Evolutionary conservation across 2,329 filamentous ascomycete species (phyloP), one percentile per base, ranked within the genome.

Genomic region (Catunica adiposa): DNA sequence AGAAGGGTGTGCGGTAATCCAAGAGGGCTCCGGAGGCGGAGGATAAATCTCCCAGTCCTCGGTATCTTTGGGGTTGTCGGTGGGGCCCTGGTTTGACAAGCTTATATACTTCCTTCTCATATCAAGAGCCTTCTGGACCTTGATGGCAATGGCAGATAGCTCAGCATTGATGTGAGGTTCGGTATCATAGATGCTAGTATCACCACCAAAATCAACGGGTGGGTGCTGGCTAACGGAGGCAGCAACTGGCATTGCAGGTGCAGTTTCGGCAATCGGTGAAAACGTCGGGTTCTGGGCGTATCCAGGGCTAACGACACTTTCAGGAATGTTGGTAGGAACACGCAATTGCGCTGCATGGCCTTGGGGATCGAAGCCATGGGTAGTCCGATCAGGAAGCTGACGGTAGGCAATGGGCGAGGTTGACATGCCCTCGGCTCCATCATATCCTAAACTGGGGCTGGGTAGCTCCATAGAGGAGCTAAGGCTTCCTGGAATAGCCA

Each of bases 81-180:
- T 77, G 6, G 83, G 77, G 8, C 84, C 78, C 65, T 98, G 92
- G 20, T 89, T 72, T 0, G 92, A 97, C 15, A 96, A 69, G 1
- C 79, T 73, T 54, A 97, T 86, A 68, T 97, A 98, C 63, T 88
- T 94, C 66, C 89, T 83, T 59, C 92, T 81, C 42, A 89, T 74
- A 62, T 96, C 87, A 48, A 96, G 70, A n/a, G 97, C 80, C 61
- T 84, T 84, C 66, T 94, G 86, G 56, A 98, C 88, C 62, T 92
- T 94, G 61, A 82, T 83, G 63, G 94, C 96, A 61, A 98, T 96
- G 20, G 80, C 77, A 62, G 79, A 81, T 61, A 98, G 72, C 69
- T 98, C 92, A 1, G 84, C 76, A 1, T 87, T 88, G 61, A 97
- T 84, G 54, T 84, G 83, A 40, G 84, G 80, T 62, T 94, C 87